Evolutionary conservation across 345 rosid species (phyloP).

Genomic region (Murraya koenigii): DNA sequence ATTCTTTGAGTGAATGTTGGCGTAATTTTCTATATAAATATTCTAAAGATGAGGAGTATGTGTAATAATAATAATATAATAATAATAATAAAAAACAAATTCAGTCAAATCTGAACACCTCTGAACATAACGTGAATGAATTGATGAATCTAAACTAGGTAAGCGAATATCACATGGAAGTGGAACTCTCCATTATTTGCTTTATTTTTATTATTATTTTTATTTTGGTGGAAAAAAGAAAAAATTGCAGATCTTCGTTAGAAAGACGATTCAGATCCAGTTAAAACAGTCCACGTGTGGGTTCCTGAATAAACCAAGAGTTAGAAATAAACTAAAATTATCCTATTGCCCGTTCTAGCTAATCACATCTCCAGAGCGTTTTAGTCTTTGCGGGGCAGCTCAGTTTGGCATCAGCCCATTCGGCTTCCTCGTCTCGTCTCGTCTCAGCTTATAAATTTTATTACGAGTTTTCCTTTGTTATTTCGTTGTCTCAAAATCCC

Average conservation of each 20-base stretch:
- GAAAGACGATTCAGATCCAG: not conserved
- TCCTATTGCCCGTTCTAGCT: not conserved
- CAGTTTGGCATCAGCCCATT: not conserved
- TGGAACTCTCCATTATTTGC: not conserved
- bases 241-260: not conserved
- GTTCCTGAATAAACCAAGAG: not conserved
- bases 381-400: not conserved
- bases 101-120: too few species aligned
- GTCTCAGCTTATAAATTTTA: not conserved
- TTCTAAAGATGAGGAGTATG: too few species aligned
- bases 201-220: not conserved
- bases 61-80: too few species aligned
- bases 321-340: too few species aligned
- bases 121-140: too few species aligned
- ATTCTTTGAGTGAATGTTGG: too few species aligned
- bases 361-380: not conserved
- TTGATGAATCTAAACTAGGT: too few species aligned
- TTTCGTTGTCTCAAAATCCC: not conserved
- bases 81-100: too few species aligned
- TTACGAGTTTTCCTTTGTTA: not conserved
- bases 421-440: not conserved
- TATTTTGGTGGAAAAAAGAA: not conserved
- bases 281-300: not conserved
- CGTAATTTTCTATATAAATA: too few species aligned
- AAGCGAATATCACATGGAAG: not conserved